Base-by-base conservation (phyloP, 352 stramenopile genomes). In the Phytophthora boehmeriae region DNA sequence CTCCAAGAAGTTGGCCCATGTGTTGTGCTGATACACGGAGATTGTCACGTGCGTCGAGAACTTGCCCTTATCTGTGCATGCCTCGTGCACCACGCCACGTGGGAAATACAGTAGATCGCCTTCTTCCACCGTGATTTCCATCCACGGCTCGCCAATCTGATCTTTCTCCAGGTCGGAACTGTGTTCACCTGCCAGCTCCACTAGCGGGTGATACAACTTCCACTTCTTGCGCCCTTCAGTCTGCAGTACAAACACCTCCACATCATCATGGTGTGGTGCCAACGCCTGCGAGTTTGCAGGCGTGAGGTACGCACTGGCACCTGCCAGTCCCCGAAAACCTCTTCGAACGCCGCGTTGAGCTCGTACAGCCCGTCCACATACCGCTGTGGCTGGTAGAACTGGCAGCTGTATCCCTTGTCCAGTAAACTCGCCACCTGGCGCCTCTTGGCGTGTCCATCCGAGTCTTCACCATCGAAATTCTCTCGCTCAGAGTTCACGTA, bases 11-110 rank as follows among this genome's bases (percentile, higher is more conserved):
- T 96, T 95, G 8, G 84, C 84, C 88, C 88, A 96, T 16, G 88
- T 89, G 41, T 87, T 90, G 73, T 94, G 88, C 59, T 96, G 88
- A 51, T 96, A 96, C n/a, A 93, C 79, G 0, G 86, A 95, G 43
- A 96, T 83, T 1, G 88, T 95, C 55, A 96, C 83, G 59, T 96
- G 88, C 17, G 88, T 96, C 13, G 88, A 96, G 53, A 96, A 95
- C 50, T 86, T 41, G 30, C 80, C 71, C 19, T 89, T 67, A 36
- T 90, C 79, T 25, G 88, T 95, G 39, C 66, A 89, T 19, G 88
- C 88, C 63, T 96, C 75, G 54, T 96, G 88, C 17, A 96, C 64
- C 20, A 92, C 78, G 3, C 86, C 88, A 36, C 88, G 82, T 13
- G 88, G 86, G 47, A 96, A 94, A 71, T 96, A 96, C 2, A 96